These are phyloP conservation scores for Durusdinium trenchii DNA, from an alignment of 73 alveolate species.

Conservation along the genomic window DNA sequence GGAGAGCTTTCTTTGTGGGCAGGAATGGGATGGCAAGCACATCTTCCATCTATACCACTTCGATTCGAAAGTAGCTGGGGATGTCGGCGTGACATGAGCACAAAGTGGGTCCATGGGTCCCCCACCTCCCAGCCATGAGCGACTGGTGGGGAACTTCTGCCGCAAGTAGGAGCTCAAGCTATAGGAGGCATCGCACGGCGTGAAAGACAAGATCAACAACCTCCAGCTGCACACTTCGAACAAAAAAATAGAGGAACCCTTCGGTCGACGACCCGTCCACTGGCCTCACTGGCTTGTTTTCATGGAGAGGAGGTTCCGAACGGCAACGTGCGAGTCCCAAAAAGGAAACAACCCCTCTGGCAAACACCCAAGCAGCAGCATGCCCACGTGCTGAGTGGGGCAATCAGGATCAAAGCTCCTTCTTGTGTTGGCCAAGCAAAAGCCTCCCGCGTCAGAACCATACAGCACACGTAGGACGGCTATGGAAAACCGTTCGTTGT, in stretches of 20 bases:
- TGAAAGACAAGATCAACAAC: neutral
- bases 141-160: neutral
- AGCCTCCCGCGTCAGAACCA: no score
- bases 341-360: neutral
- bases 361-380: neutral
- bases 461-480: no score
- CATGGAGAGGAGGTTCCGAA: neutral
- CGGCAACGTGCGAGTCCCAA: neutral
- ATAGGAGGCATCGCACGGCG: conserved; percentile 30
- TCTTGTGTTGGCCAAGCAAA: conserved; percentile 4
- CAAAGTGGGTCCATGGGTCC: no score
- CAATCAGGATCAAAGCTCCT: conserved; percentile 44
- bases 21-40: no score
- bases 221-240: neutral
- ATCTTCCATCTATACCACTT: no score
- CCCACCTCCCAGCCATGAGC: neutral
- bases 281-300: neutral
- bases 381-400: conserved; percentile 25
- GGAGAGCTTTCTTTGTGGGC: no score
- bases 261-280: neutral
- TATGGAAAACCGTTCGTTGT: neutral
- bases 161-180: conserved; percentile 9
- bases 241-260: neutral
- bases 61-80: no score
- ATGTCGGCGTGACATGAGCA: no score